Evolutionary conservation across 768 basidiomycete species (phyloP), one percentile per base, ranked within the genome.

Genomic region (Macrolepiota albuminosa): DNA sequence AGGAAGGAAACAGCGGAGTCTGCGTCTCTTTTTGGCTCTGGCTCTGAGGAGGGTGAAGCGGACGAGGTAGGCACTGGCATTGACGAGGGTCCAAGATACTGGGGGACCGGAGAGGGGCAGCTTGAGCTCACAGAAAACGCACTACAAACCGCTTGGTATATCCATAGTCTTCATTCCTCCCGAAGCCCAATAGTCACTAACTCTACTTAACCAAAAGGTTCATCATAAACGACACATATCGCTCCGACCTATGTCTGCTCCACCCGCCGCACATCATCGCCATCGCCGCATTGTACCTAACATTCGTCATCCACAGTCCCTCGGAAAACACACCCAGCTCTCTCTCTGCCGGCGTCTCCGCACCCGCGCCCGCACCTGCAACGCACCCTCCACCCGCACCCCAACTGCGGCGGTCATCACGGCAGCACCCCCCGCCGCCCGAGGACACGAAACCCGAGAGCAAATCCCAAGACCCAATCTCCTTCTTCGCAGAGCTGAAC

Each of bases 191-290:
- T 21, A 10, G 29, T 29, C 29, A 33, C 14, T 21, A 33, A 58
- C 57, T 46, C 14, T 40, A 18, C 18, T 2, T 33, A 33, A 62
- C 13, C 36, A 31, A 63, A 43, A 97, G 95, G 92, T 95, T 94
- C 70, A 86, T 98, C 69, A 85, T 99, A 69, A 99, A 98, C 74
- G 96, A 98, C 72, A 94, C 91, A 0, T 98, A 94, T 69, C 86
- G 95, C 56, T 95, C 93, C 5, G 91, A 95, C 57, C 78, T 99
- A 21, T 94, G 93, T 69, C 85, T 99, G n/a, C 73, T 97, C 33
- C 89, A 98, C 69, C 95, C 97, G 0, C 97, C 97, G 0, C 94
- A 98, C 70, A 78, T 98, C 58, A 91, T 98, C 64, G 94, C 96
- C 24, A 84, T 98, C 68, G 88, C 95, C 0, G 90, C 93, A 0